Evolutionary conservation across 768 basidiomycete species (phyloP).

Genomic region (Russula vinacea): DNA sequence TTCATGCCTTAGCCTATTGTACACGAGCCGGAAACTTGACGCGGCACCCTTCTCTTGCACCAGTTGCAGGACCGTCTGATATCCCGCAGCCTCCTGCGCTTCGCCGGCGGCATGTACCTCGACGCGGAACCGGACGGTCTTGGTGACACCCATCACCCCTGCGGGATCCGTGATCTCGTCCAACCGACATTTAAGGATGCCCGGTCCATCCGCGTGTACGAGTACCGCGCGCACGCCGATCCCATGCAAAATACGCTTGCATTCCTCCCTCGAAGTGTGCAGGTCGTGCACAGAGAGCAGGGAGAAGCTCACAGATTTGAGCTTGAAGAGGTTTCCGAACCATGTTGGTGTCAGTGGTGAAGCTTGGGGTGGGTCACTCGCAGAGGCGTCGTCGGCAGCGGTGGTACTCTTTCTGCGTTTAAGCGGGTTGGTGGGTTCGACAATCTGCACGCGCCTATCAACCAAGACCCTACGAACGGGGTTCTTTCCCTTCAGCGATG

Average conservation of each 20-base stretch:
- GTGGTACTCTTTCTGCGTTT: constrained; percentile 39
- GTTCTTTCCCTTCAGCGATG: constrained; percentile 43
- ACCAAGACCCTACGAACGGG: constrained; percentile 31
- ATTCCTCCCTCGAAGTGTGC: constrained; percentile 68
- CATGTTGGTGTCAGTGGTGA: constrained; percentile 55
- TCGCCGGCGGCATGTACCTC: constrained; percentile 54
- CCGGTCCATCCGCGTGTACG: constrained; percentile 58
- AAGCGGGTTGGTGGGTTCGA: constrained; percentile 43
- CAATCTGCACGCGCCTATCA: constrained; percentile 48
- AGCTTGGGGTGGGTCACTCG: constrained; percentile 42
- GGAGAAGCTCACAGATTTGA: constrained; percentile 61
- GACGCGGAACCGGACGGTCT: constrained; percentile 78
- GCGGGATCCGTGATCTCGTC: constrained; percentile 61
- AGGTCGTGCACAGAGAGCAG: constrained; percentile 59
- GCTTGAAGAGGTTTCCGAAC: constrained; percentile 86
- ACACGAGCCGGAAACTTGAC: constrained; percentile 76
- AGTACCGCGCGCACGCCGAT: constrained; percentile 68
- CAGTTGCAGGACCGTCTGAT: constrained; percentile 58
- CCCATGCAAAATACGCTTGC: constrained; percentile 65
- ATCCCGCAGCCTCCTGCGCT: constrained; percentile 46
- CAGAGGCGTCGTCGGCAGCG: constrained; percentile 21
- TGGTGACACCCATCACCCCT: constrained; percentile 53
- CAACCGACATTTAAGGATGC: constrained; percentile 72
- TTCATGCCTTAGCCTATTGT: constrained; percentile 56
- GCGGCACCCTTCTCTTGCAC: constrained; percentile 85